Percentiles rank a stretch among this genome's conserved stretches.
Conservation (phyloP, 75 land plant genomes). For the Pinus albicaulis region DNA sequence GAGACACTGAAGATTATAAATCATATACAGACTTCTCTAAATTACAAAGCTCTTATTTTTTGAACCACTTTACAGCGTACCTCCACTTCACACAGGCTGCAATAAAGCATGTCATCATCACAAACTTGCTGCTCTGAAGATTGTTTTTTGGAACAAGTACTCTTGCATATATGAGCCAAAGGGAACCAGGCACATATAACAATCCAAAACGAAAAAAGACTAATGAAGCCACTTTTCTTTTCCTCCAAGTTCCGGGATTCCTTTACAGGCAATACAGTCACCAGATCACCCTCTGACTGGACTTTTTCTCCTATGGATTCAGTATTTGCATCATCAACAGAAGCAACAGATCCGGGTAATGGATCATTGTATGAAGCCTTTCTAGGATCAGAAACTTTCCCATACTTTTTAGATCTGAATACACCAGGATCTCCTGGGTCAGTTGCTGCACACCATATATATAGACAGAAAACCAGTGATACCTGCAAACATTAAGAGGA, state of each 20-base stretch:
- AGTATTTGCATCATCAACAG: slow-evolving; percentile 31
- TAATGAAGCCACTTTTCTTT: slow-evolving; percentile 9
- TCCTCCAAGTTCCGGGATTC: background rate
- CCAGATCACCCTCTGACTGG: slow-evolving; percentile 12
- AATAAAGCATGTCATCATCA: slow-evolving; percentile 90
- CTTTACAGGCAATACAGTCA: slow-evolving; percentile 8
- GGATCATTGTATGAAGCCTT: slow-evolving; percentile 22
- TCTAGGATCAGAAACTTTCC: slow-evolving; percentile 25
- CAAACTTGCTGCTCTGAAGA: slow-evolving; percentile 42
- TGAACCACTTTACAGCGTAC: slow-evolving; percentile 20
- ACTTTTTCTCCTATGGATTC: slow-evolving; percentile 18
- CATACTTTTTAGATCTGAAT: slow-evolving; percentile 67
- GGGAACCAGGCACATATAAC: slow-evolving; percentile 21
- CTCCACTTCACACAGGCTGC: slow-evolving; percentile 93
- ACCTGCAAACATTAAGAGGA: slow-evolving; percentile 42
- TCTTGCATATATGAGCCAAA: slow-evolving; percentile 29
- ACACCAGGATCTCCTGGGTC: slow-evolving; percentile 89
- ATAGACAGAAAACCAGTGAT: slow-evolving; percentile 44
- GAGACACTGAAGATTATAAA: background rate
- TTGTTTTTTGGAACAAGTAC: slow-evolving; percentile 18
- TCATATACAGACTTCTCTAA: background rate
- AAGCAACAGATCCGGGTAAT: slow-evolving; percentile 30
- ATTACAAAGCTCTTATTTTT: slow-evolving; percentile 1
- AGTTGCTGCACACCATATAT: slow-evolving; percentile 87
- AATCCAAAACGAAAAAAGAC: background rate